phyloP scores from a whole-genome alignment of 345 rosid genomes.

The Salix koriyanagi region DNA sequence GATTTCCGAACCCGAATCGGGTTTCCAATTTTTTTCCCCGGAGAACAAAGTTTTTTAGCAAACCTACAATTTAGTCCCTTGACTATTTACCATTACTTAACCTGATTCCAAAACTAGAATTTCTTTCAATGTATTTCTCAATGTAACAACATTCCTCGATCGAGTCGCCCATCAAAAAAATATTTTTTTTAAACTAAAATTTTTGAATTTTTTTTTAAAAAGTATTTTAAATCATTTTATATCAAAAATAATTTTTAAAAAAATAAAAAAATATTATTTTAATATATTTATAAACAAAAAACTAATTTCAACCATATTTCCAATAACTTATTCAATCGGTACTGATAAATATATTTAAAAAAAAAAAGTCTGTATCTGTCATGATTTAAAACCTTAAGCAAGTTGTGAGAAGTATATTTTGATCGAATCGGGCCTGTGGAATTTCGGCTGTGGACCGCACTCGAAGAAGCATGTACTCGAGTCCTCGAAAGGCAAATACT shows the following conservation, averaged over 20 bases:
- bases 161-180: background rate
- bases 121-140: background rate
- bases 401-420: too few species aligned
- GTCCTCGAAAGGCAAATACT: background rate
- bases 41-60: too few species aligned
- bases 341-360: too few species aligned
- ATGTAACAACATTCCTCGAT: background rate
- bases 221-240: too few species aligned
- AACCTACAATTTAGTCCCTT: background rate
- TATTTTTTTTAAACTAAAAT: too few species aligned
- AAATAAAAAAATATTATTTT: too few species aligned
- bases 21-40: background rate
- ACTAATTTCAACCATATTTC: too few species aligned
- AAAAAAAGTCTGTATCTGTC: too few species aligned
- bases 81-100: background rate
- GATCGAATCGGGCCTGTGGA: background rate
- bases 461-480: background rate
- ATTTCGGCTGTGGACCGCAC: background rate
- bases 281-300: too few species aligned
- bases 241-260: too few species aligned
- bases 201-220: too few species aligned
- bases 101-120: background rate
- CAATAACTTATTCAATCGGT: background rate
- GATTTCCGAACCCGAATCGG: background rate
- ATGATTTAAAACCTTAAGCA: too few species aligned